Evolutionary conservation across 768 basidiomycete genomes (phyloP), one percentile per base, ranked within the genome.

Genomic region (Russula earlei): DNA sequence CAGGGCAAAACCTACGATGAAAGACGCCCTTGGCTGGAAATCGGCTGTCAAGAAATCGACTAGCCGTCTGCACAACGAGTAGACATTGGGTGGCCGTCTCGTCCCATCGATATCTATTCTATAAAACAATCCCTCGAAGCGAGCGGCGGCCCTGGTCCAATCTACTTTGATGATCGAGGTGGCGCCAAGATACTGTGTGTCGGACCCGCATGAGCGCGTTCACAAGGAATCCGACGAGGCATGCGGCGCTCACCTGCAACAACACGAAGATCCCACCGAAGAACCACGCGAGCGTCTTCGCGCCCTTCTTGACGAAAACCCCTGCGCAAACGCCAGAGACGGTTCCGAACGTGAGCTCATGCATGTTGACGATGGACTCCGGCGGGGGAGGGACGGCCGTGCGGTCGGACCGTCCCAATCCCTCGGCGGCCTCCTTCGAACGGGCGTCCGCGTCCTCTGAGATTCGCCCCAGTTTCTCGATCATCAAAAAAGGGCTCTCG

Each of bases 261-360:
- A 97, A 70, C 20, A 97, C 85, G 62, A 96, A 98, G 2, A 89
- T 73, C 3, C 91, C 92, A 3, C 95, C 95, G n/a, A 96, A 71
- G 41, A 87, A 67, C 71, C 91, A 93, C 0, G 93, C 95, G 11
- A 85, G 69, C 2, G 80, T 75, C 67, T 85, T 89, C 8, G 85
- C 81, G n/a, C 95, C 94, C 69, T 95, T 97, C 72, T 96, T 97
- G 63, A 95, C 75, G 66, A 98, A 98, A 0, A 98, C 77, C 0
- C 95, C 95, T 0, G 91, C 83, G 64, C 91, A 96, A 40, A 98
- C 67, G 0, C 95, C 95, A 54, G 84, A 80, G 0, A 88, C 83
- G 5, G 91, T 89, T 11, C 95, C 95, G 67, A 97, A 97, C 0
- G 83, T 75, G 25, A 98, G 79, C 62, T 95, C 85, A 65, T 85